Conservation (phyloP, 2,329 filamentous ascomycete genomes). For the Ophiostoma fasciatum region DNA sequence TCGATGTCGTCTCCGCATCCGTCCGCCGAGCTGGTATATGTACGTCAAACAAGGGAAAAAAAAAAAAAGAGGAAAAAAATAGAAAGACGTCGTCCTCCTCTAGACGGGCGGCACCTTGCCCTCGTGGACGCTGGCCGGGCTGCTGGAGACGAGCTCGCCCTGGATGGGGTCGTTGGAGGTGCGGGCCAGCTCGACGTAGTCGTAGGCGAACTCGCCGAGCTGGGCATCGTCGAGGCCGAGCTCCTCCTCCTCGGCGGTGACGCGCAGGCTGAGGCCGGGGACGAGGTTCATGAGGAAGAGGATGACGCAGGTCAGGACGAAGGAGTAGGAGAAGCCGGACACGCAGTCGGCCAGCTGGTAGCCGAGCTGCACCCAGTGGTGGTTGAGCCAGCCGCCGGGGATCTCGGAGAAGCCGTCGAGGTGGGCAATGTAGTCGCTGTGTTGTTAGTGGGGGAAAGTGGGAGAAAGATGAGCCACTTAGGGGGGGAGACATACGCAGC, state of each 20-base stretch:
- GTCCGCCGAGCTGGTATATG: too few relatives aligned
- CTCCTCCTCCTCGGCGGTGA: slow-evolving; percentile 63
- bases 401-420: slow-evolving; percentile 59
- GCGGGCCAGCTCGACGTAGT: slow-evolving; percentile 72
- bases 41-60: too few relatives aligned
- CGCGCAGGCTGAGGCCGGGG: slow-evolving; percentile 60
- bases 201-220: slow-evolving; percentile 90
- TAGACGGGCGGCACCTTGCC: slow-evolving; percentile 3
- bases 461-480: too few relatives aligned
- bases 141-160: slow-evolving; percentile 6
- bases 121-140: slow-evolving; percentile 7
- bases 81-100: too few relatives aligned
- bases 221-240: slow-evolving; percentile 79
- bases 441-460: not conserved
- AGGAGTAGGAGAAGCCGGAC: slow-evolving; percentile 63
- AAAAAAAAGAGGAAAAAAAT: too few relatives aligned
- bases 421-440: slow-evolving; percentile 58
- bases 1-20: too few relatives aligned
- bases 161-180: slow-evolving; percentile 6
- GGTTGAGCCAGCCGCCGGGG: slow-evolving; percentile 67
- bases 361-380: slow-evolving; percentile 68
- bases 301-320: slow-evolving; percentile 62
- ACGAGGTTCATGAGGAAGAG: slow-evolving; percentile 68
- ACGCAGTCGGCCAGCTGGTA: slow-evolving; percentile 76
- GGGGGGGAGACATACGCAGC: slow-evolving; percentile 35